These are phyloP conservation scores for Saturnispora hagleri DNA, from an alignment of 805 yeast genomes.

Conservation along the genomic window DNA sequence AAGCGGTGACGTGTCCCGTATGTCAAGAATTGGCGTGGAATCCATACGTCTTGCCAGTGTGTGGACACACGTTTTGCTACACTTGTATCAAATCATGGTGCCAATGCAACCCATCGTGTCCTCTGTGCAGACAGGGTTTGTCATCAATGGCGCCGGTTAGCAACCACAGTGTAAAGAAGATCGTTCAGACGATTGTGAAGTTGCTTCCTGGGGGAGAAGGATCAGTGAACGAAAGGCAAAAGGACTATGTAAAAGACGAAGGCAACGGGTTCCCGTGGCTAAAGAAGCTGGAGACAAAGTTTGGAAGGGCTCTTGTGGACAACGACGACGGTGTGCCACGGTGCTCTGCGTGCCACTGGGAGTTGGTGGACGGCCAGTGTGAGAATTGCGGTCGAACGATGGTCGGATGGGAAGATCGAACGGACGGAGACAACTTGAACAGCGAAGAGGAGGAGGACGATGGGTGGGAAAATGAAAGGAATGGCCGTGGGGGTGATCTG, in stretches of 20 bases:
- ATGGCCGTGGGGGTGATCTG: neutral
- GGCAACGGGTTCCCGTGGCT: constrained; percentile 30
- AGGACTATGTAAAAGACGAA: constrained; percentile 34
- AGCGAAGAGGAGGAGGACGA: constrained; percentile 8
- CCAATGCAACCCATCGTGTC: constrained; percentile 49
- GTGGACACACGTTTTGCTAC: constrained; percentile 75
- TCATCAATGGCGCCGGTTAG: constrained; percentile 38
- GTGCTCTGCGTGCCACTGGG: constrained; percentile 76
- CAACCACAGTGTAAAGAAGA: constrained; percentile 43
- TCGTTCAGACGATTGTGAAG: constrained; percentile 34
- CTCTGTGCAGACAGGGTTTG: constrained; percentile 50
- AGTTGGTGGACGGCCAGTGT: constrained; percentile 57
- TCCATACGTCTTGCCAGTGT: constrained; percentile 47
- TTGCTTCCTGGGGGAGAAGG: constrained; percentile 21
- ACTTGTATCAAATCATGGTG: constrained; percentile 59
- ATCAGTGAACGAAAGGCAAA: constrained; percentile 20
- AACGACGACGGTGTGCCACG: constrained; percentile 64
- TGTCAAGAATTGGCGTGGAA: constrained; percentile 63
- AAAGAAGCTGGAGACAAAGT: constrained; percentile 38
- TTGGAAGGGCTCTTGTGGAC: constrained; percentile 47
- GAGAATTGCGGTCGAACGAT: constrained; percentile 57
- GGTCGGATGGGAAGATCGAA: constrained; percentile 14
- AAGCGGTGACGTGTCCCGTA: constrained; percentile 38
- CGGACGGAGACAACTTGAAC: constrained; percentile 11
- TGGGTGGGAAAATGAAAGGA: neutral